These are phyloP conservation scores for Syzygium jambos DNA, from an alignment of 345 rosid species.

Conservation along the genomic window DNA sequence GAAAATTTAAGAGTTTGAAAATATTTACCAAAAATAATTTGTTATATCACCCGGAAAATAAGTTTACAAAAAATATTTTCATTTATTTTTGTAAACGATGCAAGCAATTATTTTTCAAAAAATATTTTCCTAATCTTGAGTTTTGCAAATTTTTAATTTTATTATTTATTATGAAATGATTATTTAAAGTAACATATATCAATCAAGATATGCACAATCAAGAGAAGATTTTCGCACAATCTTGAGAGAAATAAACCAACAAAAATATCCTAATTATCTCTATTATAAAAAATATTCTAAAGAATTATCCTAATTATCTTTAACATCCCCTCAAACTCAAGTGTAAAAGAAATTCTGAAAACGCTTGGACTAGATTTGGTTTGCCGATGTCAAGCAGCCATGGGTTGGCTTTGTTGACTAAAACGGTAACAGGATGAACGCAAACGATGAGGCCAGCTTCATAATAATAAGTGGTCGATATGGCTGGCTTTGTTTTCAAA, in stretches of 20 bases:
- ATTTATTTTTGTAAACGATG: too few species aligned
- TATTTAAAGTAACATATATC: fast-evolving
- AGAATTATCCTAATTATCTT: neutral
- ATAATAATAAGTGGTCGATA: neutral
- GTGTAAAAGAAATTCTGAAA: too few species aligned
- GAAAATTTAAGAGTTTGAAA: too few species aligned
- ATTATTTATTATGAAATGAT: neutral
- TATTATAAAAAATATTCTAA: neutral
- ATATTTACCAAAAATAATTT: too few species aligned
- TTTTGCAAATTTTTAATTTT: too few species aligned
- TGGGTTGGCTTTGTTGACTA: neutral
- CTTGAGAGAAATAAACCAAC: neutral
- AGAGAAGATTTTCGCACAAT: neutral
- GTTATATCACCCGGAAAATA: too few species aligned
- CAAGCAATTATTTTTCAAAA: too few species aligned
- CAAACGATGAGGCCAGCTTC: fast-evolving
- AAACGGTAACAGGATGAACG: fast-evolving
- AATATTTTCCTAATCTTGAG: neutral
- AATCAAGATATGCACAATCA: neutral
- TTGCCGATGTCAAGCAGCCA: too few species aligned
- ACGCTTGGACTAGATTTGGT: too few species aligned
- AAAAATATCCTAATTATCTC: neutral
- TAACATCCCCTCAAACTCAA: neutral
- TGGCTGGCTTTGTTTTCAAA: too few species aligned
- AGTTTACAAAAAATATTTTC: too few species aligned